phyloP scores from a whole-genome alignment of 2,329 filamentous ascomycete species.

The Penicillium thymicola region DNA sequence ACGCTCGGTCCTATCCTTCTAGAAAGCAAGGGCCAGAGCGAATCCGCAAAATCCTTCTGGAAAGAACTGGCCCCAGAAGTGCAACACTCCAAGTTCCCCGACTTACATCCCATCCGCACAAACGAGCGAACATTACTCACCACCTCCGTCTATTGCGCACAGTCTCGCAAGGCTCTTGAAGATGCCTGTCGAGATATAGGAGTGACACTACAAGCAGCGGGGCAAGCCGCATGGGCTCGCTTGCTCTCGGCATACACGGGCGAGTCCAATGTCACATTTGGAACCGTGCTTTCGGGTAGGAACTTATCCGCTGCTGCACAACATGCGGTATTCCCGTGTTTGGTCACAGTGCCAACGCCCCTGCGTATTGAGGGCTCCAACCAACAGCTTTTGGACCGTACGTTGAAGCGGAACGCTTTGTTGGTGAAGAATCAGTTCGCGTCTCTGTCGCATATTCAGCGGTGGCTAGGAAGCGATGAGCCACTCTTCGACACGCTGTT shows the following conservation, averaged over 20 bases:
- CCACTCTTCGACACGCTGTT: constrained; percentile 80
- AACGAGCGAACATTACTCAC: constrained; percentile 34
- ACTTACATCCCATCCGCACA: constrained; percentile 62
- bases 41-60: constrained; percentile 59
- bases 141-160: constrained; percentile 36
- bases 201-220: constrained; percentile 71
- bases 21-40: constrained; percentile 29
- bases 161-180: constrained; percentile 51
- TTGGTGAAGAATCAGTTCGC: constrained; percentile 69
- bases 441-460: constrained; percentile 69
- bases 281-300: constrained; percentile 74
- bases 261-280: constrained; percentile 71
- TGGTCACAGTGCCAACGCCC: constrained; percentile 74
- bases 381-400: constrained; percentile 54
- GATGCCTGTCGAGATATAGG: constrained; percentile 54
- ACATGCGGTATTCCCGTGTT: constrained; percentile 68
- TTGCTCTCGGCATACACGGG: constrained; percentile 74
- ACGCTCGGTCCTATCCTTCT: constrained; percentile 47
- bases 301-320: constrained; percentile 57
- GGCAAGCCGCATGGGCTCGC: constrained; percentile 75
- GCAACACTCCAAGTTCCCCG: constrained; percentile 69
- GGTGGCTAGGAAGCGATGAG: constrained; percentile 62
- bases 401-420: constrained; percentile 63
- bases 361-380: constrained; percentile 57
- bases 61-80: constrained; percentile 50